Evolutionary conservation across 1,139 yeast genomes (phyloP), one percentile per base, ranked within the genome.

Genomic region (Zhuliangozyma parablackwelliae): DNA sequence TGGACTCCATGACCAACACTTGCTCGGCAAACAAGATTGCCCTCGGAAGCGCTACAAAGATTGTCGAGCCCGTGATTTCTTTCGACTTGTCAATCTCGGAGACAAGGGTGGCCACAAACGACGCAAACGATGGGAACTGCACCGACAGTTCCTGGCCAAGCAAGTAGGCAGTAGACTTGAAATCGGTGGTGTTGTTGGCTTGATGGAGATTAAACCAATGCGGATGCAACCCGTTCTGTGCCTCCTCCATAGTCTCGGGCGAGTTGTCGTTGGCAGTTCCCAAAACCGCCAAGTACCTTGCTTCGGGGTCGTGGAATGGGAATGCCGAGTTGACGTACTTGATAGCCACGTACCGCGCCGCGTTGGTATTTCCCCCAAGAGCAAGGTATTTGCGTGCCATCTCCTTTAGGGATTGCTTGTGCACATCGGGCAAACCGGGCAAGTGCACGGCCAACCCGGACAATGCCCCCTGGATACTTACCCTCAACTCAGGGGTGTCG

Each of bases 201-300:
- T 69, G 75, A 32, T 68, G 52, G 7, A 69, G 57, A 35, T 63
- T 65, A 51, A 75, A 80, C 78, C 82, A 75, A 51, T 85, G 77
- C 0, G 97, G 97, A 53, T 87, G 81, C 24, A 92, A 65, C 0
- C 97, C 97, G 42, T 78, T 78, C n/a, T 59, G 59, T 0, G 96
- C 83, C 56, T 89, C 97, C 50, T 89, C 96, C 10, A 81, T 65
- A 0, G 82, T 77, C 46, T 88, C 96, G 1, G 87, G 70, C 36
- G 85, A 68, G 47, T 83, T 84, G 3, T 57, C 59, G 23, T 67
- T 51, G 12, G 77, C 61, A 9, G 87, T 60, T 7, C 89, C 96
- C 35, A 83, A 57, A 13, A 89, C 56, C 51, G 92, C 82, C 29
- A 87, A 61, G 37, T 75, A 52, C 42, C 97, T 69, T 0, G 94